Evolutionary conservation across 192 early-diverging fungal genomes (phyloP), one percentile per base, ranked within the genome.

Genomic region (Jimgerdemannia lactiflua): DNA sequence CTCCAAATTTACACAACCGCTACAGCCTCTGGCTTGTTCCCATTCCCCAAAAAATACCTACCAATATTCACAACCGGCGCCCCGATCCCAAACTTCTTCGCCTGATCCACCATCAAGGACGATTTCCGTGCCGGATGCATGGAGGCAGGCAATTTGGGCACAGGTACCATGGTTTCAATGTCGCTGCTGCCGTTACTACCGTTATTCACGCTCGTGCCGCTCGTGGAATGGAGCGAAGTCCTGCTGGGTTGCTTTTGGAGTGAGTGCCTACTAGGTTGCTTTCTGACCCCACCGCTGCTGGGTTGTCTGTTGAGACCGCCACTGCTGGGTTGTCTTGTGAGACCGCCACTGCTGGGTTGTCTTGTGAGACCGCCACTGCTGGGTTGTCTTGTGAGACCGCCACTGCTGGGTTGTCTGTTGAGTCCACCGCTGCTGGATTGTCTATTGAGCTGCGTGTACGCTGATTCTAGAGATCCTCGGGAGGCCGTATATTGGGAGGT

Each of bases 71-170:
- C 78, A 29, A 84, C 72, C 17, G 84, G 84, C 7, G 75, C 71
- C 11, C 84, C 79, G 59, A 86, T 86, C 17, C 84, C 84, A 66
- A 72, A 72, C 40, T 83, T 83, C 11, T 78, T 75, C 3, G 84
- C 84, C 4, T 80, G 67, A 42, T 83, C 84, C 49, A 83, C 84
- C 42, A 79, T 76, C 68, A 82, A 72, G 39, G 78, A 77, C 19
- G 79, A 81, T 49, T 83, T 86, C 20, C 80, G 69, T 10, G 80
- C 79, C 0, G 84, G 77, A 59, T 59, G 49, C 49, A 59, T 59
- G 49, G 49, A 59, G 6, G 49, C 49, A 14, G 49, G 49, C 8
- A 59, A 10, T 59, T 59, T 59, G 14, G 49, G 49, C 49, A 59
- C 49, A 14, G 49, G 49, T 29, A 78, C 77, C 11, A 63, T 39